Percentiles rank a stretch among this genome's conserved stretches.
These are phyloP conservation scores for Colletotrichum nymphaeae DNA, from an alignment of 2,329 filamentous ascomycete genomes.

Conservation along the genomic window DNA sequence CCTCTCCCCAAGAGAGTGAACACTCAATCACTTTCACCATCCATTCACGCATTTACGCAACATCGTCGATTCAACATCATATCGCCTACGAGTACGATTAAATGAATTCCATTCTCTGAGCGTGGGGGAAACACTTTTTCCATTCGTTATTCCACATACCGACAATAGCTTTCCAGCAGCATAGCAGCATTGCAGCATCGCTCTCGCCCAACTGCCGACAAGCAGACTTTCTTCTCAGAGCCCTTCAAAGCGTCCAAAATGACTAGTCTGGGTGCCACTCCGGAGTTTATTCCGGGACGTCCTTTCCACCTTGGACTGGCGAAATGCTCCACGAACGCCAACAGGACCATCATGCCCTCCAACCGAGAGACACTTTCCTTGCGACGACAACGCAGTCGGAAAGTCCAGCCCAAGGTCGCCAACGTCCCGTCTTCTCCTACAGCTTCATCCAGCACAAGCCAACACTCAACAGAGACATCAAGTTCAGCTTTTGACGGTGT, in stretches of 20 bases:
- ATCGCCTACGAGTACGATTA: background rate
- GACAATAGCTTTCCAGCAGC: background rate
- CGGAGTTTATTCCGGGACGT: conserved; percentile 5
- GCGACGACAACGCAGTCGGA: background rate
- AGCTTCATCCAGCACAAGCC: background rate
- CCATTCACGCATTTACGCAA: background rate
- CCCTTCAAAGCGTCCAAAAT: background rate
- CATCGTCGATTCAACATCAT: background rate
- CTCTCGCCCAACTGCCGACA: background rate
- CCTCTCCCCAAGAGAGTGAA: background rate
- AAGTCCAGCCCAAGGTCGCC: background rate
- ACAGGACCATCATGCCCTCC: background rate
- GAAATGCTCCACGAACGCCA: background rate
- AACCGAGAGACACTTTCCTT: background rate
- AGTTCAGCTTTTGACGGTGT: background rate
- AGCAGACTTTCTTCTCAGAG: background rate
- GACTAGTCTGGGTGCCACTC: background rate
- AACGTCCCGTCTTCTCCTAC: background rate
- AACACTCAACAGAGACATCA: background rate
- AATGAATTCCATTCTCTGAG: background rate
- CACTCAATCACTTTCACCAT: background rate
- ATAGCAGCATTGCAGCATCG: background rate
- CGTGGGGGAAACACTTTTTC: background rate
- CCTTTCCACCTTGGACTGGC: background rate
- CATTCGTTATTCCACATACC: background rate